A percentile compares a stretch with the other conserved stretches of the same genome.
phyloP scores from a whole-genome alignment of 164 flowering plant genomes.

The Vitis amurensis region DNA sequence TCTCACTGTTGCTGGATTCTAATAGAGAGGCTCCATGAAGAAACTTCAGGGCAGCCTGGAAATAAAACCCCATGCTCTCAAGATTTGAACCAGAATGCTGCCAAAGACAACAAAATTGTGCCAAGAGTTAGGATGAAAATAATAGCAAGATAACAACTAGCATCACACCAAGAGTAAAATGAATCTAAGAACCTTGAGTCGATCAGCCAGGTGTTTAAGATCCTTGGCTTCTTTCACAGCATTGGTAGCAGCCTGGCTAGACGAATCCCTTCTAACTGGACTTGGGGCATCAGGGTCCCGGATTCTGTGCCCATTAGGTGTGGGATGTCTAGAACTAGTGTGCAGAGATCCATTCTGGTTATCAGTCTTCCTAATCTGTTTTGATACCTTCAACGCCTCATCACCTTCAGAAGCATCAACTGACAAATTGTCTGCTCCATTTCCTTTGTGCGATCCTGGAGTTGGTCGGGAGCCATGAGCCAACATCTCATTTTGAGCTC shows the following conservation, averaged over 20 bases:
- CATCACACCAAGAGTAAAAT: conserved; percentile 10
- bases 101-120: conserved; percentile 11
- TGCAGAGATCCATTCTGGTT: conserved; percentile 38
- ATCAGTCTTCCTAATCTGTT: conserved; percentile 42
- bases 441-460: conserved; percentile 36
- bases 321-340: conserved; percentile 35
- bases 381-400: conserved; percentile 38
- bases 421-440: conserved; percentile 29
- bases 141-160: background rate
- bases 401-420: conserved; percentile 34
- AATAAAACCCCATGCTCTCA: conserved; percentile 69
- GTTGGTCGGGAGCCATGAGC: conserved; percentile 19
- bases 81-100: conserved; percentile 61
- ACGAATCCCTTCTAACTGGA: conserved; percentile 66
- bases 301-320: conserved; percentile 38
- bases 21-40: conserved; percentile 79
- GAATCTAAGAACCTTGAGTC: conserved; percentile 60
- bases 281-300: conserved; percentile 61
- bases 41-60: conserved; percentile 91
- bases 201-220: conserved; percentile 91
- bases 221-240: conserved; percentile 87
- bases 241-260: conserved; percentile 63
- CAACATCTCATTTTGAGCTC: conserved; percentile 33
- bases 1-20: conserved; percentile 59
- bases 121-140: conserved; percentile 6